Evolutionary conservation across 805 yeast genomes (phyloP).

Genomic region (Hanseniaspora pseudoguilliermondii): DNA sequence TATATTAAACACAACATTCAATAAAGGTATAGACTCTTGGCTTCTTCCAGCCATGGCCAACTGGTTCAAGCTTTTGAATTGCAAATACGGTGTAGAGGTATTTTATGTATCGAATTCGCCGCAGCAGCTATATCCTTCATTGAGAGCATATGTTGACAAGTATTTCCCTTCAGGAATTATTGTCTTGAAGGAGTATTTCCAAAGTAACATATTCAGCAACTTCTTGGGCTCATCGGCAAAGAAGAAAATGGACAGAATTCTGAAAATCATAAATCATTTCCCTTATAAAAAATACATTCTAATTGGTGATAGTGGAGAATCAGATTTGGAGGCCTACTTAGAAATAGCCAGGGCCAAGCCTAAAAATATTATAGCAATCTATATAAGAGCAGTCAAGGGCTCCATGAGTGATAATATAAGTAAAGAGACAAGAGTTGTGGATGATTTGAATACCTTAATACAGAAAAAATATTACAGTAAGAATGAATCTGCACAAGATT

Average conservation of each 20-base stretch:
- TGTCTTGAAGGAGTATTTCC: constrained; percentile 69
- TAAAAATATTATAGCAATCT: constrained; percentile 55
- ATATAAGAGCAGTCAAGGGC: constrained; percentile 60
- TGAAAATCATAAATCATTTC: constrained; percentile 55
- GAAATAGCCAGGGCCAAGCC: constrained; percentile 55
- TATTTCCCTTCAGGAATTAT: constrained; percentile 69
- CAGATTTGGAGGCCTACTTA: constrained; percentile 82
- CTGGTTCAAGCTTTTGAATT: constrained; percentile 50
- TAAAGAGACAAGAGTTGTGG: constrained; percentile 22
- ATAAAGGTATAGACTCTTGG: constrained; percentile 54
- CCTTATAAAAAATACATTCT: constrained; percentile 66
- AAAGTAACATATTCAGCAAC: constrained; percentile 67
- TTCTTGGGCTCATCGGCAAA: constrained; percentile 79
- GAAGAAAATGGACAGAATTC: constrained; percentile 56
- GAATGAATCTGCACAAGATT: not conserved
- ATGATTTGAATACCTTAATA: constrained; percentile 22
- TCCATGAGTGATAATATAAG: constrained; percentile 49
- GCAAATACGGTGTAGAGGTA: constrained; percentile 39
- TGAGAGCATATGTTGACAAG: constrained; percentile 20
- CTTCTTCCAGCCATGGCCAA: constrained; percentile 57
- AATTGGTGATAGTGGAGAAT: constrained; percentile 93
- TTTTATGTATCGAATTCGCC: constrained; percentile 96
- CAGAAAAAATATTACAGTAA: constrained; percentile 18
- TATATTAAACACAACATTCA: constrained; percentile 63
- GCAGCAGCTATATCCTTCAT: constrained; percentile 64